Percentiles rank a stretch among this genome's conserved stretches.
Conservation (phyloP, 2,329 filamentous ascomycete species). For the Aspergillus hortae region DNA sequence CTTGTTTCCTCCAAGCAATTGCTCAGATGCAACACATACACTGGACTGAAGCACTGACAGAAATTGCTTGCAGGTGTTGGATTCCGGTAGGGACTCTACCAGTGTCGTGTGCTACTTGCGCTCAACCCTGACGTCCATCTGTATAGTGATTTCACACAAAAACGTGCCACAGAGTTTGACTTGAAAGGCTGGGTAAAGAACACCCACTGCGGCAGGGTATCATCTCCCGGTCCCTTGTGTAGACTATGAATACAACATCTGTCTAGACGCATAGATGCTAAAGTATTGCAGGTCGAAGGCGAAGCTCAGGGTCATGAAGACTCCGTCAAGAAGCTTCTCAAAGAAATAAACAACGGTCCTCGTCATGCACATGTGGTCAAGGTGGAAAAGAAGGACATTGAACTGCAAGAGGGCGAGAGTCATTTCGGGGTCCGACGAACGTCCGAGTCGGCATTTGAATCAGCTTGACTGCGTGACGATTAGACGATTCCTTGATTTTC, state of each 20-base stretch:
- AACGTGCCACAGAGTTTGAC: slow-evolving; percentile 39
- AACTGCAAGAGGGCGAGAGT: slow-evolving; percentile 63
- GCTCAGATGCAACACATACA: not conserved
- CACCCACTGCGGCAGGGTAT: slow-evolving; percentile 43
- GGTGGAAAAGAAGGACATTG: slow-evolving; percentile 66
- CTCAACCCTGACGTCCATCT: not conserved
- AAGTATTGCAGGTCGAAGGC: slow-evolving; percentile 67
- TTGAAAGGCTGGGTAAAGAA: slow-evolving; percentile 51
- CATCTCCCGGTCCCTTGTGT: not conserved
- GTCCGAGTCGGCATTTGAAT: slow-evolving; percentile 24
- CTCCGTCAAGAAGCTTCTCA: slow-evolving; percentile 65
- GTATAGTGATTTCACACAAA: slow-evolving; percentile 41
- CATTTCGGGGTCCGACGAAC: slow-evolving; percentile 55
- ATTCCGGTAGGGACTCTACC: slow-evolving; percentile 25
- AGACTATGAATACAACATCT: not conserved
- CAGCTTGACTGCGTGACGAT: not conserved
- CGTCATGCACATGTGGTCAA: slow-evolving; percentile 67
- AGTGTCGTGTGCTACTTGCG: slow-evolving; percentile 5
- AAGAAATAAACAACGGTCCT: slow-evolving; percentile 73
- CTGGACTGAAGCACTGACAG: not conserved
- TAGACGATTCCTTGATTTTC: not conserved
- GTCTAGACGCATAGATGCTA: not conserved
- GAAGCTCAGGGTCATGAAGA: slow-evolving; percentile 76
- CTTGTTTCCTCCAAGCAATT: not conserved
- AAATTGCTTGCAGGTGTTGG: slow-evolving; percentile 25